Conservation (phyloP, 768 basidiomycete species). For the Calocera cornea region DNA sequence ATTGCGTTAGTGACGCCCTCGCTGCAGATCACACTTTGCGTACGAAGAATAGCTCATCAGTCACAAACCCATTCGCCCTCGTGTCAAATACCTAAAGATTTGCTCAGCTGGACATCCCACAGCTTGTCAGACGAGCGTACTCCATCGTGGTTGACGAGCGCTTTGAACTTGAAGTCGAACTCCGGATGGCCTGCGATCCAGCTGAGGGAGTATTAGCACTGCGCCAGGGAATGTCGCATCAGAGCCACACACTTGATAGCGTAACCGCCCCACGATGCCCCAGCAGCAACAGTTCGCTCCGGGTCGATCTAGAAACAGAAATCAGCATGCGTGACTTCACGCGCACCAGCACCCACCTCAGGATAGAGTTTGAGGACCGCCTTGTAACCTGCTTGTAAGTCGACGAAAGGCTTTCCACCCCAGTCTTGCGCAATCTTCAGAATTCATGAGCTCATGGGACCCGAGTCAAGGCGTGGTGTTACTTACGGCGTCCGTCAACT, state of each 20-base stretch:
- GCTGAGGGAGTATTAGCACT: slow-evolving; percentile 30
- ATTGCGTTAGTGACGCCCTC: background rate
- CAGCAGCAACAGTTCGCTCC: slow-evolving; percentile 44
- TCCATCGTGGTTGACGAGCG: slow-evolving; percentile 84
- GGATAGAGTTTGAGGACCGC: slow-evolving; percentile 51
- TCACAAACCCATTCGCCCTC: slow-evolving; percentile 68
- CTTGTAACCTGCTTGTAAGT: slow-evolving; percentile 63
- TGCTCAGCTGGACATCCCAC: slow-evolving; percentile 3
- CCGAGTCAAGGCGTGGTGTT: background rate
- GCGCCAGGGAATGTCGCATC: slow-evolving; percentile 23
- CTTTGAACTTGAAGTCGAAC: slow-evolving; percentile 78
- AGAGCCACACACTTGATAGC: slow-evolving; percentile 55
- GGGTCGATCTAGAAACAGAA: slow-evolving; percentile 42
- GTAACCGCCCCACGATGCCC: slow-evolving; percentile 77
- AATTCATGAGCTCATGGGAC: background rate
- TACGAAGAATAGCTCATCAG: slow-evolving; percentile 86
- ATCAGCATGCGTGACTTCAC: no score
- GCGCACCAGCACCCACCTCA: slow-evolving; percentile 36
- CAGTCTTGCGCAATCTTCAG: slow-evolving; percentile 56
- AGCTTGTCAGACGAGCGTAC: slow-evolving; percentile 29
- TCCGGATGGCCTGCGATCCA: slow-evolving; percentile 95
- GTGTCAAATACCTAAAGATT: slow-evolving; percentile 53
- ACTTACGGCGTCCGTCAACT: background rate
- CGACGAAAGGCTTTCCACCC: slow-evolving; percentile 76
- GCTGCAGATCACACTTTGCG: slow-evolving; percentile 19